phyloP scores from a whole-genome alignment of 257 asterid species.

The Eustoma russellianum region DNA sequence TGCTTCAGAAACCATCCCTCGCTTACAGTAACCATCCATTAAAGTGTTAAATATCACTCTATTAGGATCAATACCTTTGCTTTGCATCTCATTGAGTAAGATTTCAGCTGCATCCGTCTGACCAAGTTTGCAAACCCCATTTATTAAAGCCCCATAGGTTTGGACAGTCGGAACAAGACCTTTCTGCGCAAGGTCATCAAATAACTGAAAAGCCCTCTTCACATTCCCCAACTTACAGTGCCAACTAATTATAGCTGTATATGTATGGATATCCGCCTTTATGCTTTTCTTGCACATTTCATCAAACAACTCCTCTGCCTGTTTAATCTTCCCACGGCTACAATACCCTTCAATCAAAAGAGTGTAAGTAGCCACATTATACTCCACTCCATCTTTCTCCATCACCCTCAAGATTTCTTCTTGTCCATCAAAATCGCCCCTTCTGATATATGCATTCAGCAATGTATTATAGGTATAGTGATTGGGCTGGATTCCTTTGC shows the following conservation, averaged over 20 bases:
- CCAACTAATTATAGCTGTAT: constrained; percentile 53
- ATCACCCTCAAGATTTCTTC: constrained; percentile 36
- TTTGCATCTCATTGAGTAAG: constrained; percentile 74
- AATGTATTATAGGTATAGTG: constrained; percentile 57
- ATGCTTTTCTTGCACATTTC: constrained; percentile 51
- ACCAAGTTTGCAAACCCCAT: constrained; percentile 64
- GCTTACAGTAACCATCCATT: constrained; percentile 83
- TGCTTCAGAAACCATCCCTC: constrained; percentile 74
- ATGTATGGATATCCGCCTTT: constrained; percentile 41
- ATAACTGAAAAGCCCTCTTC: constrained; percentile 50
- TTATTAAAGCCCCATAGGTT: constrained; percentile 63
- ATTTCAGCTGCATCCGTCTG: constrained; percentile 54
- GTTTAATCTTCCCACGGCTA: constrained; percentile 25
- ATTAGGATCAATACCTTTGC: constrained; percentile 51
- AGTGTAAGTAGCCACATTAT: constrained; percentile 57
- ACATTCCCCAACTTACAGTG: constrained; percentile 36
- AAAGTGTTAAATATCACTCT: constrained; percentile 60
- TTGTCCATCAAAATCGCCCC: constrained; percentile 35
- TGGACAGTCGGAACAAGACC: constrained; percentile 62
- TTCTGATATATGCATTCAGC: constrained; percentile 51
- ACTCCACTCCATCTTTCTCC: constrained; percentile 51
- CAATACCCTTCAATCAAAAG: constrained; percentile 39
- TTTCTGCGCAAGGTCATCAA: constrained; percentile 57
- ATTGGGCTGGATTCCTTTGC: constrained; percentile 57
- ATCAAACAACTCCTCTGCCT: constrained; percentile 55